Evolutionary conservation across 768 basidiomycete species (phyloP).

Genomic region (Porpolomopsis calyptriformis): DNA sequence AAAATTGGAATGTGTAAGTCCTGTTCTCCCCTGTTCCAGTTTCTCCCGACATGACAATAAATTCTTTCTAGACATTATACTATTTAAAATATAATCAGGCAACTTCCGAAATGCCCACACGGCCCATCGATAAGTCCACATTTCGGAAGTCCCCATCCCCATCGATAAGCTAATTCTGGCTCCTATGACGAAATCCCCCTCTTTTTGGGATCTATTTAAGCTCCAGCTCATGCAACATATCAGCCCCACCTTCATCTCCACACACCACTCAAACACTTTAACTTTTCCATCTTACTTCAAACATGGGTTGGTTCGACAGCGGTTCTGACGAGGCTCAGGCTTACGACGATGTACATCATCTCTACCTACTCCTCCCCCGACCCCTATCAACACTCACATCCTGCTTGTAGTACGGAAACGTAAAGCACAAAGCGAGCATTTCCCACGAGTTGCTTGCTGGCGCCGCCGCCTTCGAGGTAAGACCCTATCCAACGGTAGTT

Average conservation of each 20-base stretch:
- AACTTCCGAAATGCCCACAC: too few relatives aligned
- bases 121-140: neutral
- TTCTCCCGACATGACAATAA: too few relatives aligned
- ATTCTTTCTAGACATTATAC: too few relatives aligned
- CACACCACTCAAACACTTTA: conserved; percentile 1
- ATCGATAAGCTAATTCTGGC: neutral
- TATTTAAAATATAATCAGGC: too few relatives aligned
- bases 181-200: neutral
- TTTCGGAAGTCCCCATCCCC: neutral
- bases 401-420: conserved; percentile 25
- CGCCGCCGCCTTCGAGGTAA: conserved; percentile 43
- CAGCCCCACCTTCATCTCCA: conserved; percentile 1
- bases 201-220: conserved; percentile 2
- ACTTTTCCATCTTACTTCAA: neutral
- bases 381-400: neutral
- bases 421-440: conserved; percentile 36
- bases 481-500: neutral
- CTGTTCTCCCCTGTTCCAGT: neutral
- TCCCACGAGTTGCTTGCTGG: conserved; percentile 46
- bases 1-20: neutral
- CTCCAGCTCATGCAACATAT: neutral
- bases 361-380: neutral
- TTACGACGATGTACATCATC: conserved; percentile 11
- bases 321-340: conserved; percentile 16
- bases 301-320: conserved; percentile 13